Evolutionary conservation across 2,329 filamentous ascomycete species (phyloP).

Genomic region (Nannizzia gypsea): DNA sequence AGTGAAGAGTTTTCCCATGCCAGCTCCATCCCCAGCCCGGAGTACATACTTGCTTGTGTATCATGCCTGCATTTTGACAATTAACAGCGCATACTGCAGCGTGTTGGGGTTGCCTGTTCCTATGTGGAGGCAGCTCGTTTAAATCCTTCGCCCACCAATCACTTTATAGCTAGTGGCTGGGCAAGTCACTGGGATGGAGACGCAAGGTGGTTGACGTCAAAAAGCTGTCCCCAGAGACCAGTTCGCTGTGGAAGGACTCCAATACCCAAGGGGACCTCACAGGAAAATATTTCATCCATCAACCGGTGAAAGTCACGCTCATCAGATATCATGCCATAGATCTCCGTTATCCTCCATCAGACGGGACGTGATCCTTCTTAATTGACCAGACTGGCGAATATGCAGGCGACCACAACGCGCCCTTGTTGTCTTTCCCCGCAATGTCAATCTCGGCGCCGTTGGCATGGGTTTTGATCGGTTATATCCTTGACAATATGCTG

Average conservation of each 20-base stretch:
- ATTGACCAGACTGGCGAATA: not conserved
- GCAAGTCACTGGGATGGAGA: not conserved
- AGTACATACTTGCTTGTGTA: too few species aligned
- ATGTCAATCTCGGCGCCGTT: not conserved
- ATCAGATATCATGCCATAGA: not conserved
- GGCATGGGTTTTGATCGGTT: not conserved
- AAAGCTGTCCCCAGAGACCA: not conserved
- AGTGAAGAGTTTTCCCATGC: not conserved
- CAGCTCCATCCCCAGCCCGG: not conserved
- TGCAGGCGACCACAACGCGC: not conserved
- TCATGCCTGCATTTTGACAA: not conserved
- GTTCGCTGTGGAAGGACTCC: not conserved
- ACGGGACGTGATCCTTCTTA: not conserved
- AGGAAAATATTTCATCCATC: not conserved
- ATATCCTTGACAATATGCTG: not conserved
- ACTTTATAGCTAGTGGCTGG: not conserved
- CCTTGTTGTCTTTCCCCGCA: not conserved
- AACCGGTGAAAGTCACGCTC: not conserved
- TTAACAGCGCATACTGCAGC: not conserved
- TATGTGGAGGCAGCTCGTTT: not conserved
- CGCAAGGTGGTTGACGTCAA: not conserved
- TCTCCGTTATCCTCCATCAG: not conserved
- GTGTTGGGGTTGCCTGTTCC: too few species aligned
- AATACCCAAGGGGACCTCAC: not conserved
- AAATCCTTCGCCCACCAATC: not conserved